A percentile compares a stretch with the other conserved stretches of the same genome.
Evolutionary conservation across 2,329 filamentous ascomycete genomes (phyloP).

Genomic region (Calonectria crousiana): DNA sequence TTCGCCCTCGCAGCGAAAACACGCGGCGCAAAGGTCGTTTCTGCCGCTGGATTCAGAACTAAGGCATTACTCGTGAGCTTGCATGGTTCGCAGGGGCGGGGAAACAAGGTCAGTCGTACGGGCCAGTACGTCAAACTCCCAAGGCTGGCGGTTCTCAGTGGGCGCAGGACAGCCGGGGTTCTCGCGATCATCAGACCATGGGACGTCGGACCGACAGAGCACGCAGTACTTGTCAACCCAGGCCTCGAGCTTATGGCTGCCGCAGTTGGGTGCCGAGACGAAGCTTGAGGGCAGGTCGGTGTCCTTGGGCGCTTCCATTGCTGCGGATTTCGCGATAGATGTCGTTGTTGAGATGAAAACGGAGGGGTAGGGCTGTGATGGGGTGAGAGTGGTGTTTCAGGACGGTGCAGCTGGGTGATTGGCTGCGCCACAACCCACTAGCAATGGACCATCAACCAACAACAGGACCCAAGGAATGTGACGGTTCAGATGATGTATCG

Average conservation of each 20-base stretch:
- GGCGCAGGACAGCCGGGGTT: background rate
- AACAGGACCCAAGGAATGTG: background rate
- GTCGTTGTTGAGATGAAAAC: background rate
- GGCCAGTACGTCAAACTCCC: slow-evolving; percentile 7
- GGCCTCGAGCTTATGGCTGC: slow-evolving; percentile 2
- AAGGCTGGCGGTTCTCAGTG: background rate
- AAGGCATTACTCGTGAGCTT: background rate
- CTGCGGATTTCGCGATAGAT: background rate
- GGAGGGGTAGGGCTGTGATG: background rate
- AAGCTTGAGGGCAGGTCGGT: background rate
- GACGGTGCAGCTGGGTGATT: background rate
- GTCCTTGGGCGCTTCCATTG: background rate
- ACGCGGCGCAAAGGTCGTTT: background rate
- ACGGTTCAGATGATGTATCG: background rate
- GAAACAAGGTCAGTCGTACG: background rate
- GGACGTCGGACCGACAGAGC: background rate
- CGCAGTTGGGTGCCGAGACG: background rate
- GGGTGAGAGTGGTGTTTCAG: background rate
- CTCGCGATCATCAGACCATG: background rate
- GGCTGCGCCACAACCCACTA: background rate
- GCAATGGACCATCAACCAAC: background rate
- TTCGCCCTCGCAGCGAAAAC: slow-evolving; percentile 3
- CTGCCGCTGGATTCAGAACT: background rate
- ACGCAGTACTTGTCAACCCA: slow-evolving; percentile 9
- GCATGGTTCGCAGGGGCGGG: too few species aligned